These are phyloP conservation scores for Gyrodon lividus DNA, from an alignment of 768 basidiomycete species.

Conservation along the genomic window DNA sequence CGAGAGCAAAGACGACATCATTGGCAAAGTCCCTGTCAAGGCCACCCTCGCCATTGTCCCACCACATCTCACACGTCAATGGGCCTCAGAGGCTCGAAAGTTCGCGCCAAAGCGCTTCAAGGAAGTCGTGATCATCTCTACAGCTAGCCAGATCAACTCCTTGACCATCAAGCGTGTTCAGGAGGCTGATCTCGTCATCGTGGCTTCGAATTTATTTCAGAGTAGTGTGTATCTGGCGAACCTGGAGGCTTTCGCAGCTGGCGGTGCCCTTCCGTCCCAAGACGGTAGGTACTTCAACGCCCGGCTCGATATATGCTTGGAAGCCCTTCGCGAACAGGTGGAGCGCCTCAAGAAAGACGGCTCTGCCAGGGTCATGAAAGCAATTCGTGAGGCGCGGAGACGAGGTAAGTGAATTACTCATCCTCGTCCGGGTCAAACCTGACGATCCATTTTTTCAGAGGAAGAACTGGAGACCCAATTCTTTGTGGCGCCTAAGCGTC, in stretches of 20 bases:
- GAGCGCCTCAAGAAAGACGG: constrained; percentile 67
- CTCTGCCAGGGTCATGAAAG: constrained; percentile 54
- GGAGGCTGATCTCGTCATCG: constrained; percentile 82
- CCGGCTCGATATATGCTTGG: constrained; percentile 64
- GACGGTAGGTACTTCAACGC: constrained; percentile 90
- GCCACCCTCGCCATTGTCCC: constrained; percentile 86
- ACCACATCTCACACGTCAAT: constrained; percentile 86
- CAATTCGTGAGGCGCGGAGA: constrained; percentile 63
- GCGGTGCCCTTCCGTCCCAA: constrained; percentile 65
- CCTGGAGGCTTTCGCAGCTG: constrained; percentile 67
- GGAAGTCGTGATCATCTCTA: constrained; percentile 62
- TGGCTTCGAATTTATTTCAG: constrained; percentile 84
- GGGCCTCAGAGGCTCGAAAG: constrained; percentile 83
- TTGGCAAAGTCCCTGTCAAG: constrained; percentile 72
- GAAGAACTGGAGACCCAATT: constrained; percentile 50
- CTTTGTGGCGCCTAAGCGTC: constrained; percentile 55
- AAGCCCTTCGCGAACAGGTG: constrained; percentile 61
- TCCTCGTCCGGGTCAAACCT: neutral
- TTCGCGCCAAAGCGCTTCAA: constrained; percentile 54
- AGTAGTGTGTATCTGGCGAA: constrained; percentile 75
- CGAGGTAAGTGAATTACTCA: constrained; percentile 43
- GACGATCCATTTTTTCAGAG: constrained; percentile 33
- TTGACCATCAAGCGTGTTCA: constrained; percentile 71
- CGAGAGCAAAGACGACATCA: constrained; percentile 41
- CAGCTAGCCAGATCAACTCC: constrained; percentile 67